Conservation (phyloP, 768 basidiomycete species). For the Pulveroboletus sp. region DNA sequence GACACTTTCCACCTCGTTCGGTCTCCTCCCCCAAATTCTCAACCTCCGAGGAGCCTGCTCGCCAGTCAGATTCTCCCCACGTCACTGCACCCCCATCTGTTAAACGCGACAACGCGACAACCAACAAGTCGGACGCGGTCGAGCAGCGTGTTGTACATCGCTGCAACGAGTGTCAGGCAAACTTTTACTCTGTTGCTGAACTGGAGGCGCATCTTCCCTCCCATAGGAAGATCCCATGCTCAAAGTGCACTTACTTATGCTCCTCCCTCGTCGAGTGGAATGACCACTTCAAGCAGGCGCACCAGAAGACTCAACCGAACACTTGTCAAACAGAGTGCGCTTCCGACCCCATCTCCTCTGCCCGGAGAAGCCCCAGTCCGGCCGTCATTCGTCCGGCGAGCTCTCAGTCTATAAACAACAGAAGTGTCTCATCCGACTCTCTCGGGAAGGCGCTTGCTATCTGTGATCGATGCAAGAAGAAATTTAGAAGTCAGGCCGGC, state of each 20-base stretch:
- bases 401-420: constrained; percentile 14
- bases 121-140: background rate
- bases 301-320: constrained; percentile 6
- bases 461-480: constrained; percentile 23
- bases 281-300: constrained; percentile 21
- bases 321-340: constrained; percentile 7
- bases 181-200: constrained; percentile 14
- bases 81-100: background rate
- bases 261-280: constrained; percentile 28
- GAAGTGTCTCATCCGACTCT: background rate
- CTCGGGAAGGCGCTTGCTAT: constrained; percentile 3
- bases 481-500: constrained; percentile 16
- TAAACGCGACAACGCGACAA: background rate
- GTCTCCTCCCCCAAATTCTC: constrained; percentile 1
- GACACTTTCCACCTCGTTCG: constrained; percentile 14
- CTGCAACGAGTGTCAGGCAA: constrained; percentile 18
- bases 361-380: constrained; percentile 14
- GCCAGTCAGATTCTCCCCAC: constrained; percentile 2
- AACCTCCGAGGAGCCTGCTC: constrained; percentile 1
- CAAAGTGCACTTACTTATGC: constrained; percentile 19
- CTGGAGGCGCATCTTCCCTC: constrained; percentile 19
- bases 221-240: constrained; percentile 21
- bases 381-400: constrained; percentile 13
- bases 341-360: background rate
- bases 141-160: constrained; percentile 8